These are phyloP conservation scores for Sporothrix curviconia DNA, from an alignment of 2,329 filamentous ascomycete genomes.

Conservation along the genomic window DNA sequence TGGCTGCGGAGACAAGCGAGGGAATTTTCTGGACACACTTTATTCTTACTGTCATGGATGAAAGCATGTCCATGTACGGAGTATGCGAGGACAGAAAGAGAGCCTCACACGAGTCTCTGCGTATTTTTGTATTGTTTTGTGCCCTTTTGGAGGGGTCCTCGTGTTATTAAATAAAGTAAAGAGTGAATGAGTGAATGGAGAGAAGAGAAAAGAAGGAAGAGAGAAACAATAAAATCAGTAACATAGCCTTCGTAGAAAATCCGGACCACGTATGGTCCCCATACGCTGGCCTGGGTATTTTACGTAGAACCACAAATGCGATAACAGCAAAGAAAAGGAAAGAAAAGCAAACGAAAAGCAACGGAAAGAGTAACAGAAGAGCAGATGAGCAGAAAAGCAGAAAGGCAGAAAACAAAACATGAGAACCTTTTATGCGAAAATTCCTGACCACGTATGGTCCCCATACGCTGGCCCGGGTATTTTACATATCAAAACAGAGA, in stretches of 20 bases:
- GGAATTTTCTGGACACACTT: too few relatives aligned
- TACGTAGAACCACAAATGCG: background rate
- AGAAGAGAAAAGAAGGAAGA: background rate
- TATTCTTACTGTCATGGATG: too few relatives aligned
- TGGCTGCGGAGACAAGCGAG: too few relatives aligned
- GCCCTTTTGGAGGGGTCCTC: background rate
- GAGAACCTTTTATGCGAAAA: slow-evolving; percentile 4
- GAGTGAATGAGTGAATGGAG: background rate
- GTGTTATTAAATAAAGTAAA: background rate
- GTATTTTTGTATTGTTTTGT: background rate
- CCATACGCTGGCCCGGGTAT: slow-evolving; percentile 12
- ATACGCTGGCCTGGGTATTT: slow-evolving; percentile 14
- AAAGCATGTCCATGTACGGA: too few relatives aligned
- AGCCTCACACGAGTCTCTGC: background rate
- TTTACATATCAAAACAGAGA: background rate
- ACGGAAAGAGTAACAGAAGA: background rate
- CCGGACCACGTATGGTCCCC: slow-evolving; percentile 14
- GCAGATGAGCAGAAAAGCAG: too few relatives aligned
- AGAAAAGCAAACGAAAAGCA: background rate
- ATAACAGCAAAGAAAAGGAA: background rate
- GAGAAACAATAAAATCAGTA: background rate
- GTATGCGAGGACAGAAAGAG: too few relatives aligned
- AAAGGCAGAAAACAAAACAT: background rate
- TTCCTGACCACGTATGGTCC: slow-evolving; percentile 11
- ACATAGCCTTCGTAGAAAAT: slow-evolving; percentile 5